These are phyloP conservation scores for Curvularia verruculosa DNA, from an alignment of 2,329 filamentous ascomycete species.

Conservation along the genomic window DNA sequence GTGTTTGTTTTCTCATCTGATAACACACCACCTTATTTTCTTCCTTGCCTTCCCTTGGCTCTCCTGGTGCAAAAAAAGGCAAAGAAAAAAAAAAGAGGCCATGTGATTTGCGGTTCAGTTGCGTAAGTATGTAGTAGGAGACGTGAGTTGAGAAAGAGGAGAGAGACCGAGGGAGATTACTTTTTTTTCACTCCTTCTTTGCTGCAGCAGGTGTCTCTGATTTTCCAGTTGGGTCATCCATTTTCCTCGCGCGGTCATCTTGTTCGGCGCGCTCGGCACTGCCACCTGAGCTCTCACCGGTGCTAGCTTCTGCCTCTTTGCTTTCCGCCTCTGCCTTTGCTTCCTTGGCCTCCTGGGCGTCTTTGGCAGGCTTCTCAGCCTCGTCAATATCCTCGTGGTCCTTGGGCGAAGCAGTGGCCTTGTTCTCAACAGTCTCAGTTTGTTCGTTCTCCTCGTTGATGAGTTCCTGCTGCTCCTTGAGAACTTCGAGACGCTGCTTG, in stretches of 20 bases:
- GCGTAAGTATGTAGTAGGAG: too few relatives aligned
- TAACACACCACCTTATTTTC: too few relatives aligned
- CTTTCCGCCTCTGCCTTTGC: slow-evolving; percentile 30
- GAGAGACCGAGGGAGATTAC: slow-evolving; percentile 25
- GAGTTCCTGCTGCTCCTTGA: slow-evolving; percentile 97
- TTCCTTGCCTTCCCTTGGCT: too few relatives aligned
- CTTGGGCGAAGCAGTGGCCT: slow-evolving; percentile 75
- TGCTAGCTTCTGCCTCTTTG: slow-evolving; percentile 43
- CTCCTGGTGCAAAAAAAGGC: too few relatives aligned
- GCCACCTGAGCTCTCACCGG: slow-evolving; percentile 30
- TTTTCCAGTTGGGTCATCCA: slow-evolving; percentile 29
- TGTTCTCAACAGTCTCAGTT: slow-evolving; percentile 74
- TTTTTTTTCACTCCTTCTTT: slow-evolving; percentile 20
- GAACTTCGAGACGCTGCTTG: slow-evolving; percentile 96
- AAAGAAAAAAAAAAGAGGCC: too few relatives aligned
- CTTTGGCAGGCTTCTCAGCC: slow-evolving; percentile 71
- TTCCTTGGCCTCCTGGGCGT: slow-evolving; percentile 22
- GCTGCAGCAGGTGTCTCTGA: slow-evolving; percentile 21
- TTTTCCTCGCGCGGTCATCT: slow-evolving; percentile 36
- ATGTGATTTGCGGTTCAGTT: too few relatives aligned
- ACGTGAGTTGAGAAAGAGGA: not conserved
- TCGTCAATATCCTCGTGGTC: slow-evolving; percentile 95
- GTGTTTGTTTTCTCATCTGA: too few relatives aligned
- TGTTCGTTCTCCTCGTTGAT: slow-evolving; percentile 98
- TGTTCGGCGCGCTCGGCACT: slow-evolving; percentile 44